These are phyloP conservation scores for Pyrenophora graminea DNA, from an alignment of 2,329 filamentous ascomycete genomes.

Conservation along the genomic window DNA sequence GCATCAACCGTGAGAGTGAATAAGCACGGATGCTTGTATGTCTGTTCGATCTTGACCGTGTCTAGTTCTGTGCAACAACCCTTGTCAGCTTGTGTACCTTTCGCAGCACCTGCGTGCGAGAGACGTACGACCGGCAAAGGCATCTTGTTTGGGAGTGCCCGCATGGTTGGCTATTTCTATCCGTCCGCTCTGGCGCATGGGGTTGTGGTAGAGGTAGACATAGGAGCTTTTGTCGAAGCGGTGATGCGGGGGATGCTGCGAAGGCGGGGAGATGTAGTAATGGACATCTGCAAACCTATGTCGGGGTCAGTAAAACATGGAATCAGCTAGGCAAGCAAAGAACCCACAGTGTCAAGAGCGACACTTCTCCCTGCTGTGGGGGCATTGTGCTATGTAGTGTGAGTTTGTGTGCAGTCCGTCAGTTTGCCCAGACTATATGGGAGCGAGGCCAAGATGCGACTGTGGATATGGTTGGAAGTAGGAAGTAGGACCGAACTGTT, in stretches of 20 bases:
- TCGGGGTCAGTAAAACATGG: conserved; percentile 14
- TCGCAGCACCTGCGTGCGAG: background rate
- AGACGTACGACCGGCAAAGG: conserved; percentile 73
- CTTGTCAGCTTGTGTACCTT: conserved; percentile 23
- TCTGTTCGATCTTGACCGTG: conserved; percentile 67
- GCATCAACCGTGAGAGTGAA: conserved; percentile 68
- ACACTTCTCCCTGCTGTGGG: conserved; percentile 53
- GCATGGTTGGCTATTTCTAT: conserved; percentile 77
- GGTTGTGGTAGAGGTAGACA: conserved; percentile 78
- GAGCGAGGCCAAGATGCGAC: conserved; percentile 4
- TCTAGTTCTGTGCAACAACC: conserved; percentile 62
- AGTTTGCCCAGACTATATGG: conserved; percentile 15
- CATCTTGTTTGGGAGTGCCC: conserved; percentile 76
- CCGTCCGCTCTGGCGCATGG: conserved; percentile 67
- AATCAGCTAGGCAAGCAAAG: background rate
- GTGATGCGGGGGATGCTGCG: conserved; percentile 71
- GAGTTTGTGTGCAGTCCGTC: conserved; percentile 11
- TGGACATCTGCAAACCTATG: conserved; percentile 75
- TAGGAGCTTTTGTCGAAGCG: conserved; percentile 81
- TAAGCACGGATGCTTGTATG: conserved; percentile 73
- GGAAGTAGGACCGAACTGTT: conserved; percentile 12
- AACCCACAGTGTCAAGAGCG: conserved; percentile 54
- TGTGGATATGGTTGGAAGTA: conserved; percentile 3
- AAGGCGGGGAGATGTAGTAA: conserved; percentile 75
- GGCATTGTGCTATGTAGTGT: conserved; percentile 48